Evolutionary conservation across 2,329 filamentous ascomycete genomes (phyloP).

Genomic region (Alternaria rosae): DNA sequence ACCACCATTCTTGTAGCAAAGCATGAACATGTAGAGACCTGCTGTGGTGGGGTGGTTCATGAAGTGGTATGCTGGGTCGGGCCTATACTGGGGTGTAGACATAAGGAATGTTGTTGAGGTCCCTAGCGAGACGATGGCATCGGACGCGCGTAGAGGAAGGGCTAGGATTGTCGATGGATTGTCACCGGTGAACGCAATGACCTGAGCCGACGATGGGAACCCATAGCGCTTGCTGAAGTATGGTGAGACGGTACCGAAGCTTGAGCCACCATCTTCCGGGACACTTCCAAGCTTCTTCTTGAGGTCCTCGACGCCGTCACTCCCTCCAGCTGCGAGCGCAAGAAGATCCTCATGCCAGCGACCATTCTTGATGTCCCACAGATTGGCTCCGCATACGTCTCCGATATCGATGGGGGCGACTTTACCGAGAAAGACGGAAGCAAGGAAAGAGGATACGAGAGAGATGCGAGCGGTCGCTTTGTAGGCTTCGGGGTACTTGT

Average conservation of each 20-base stretch:
- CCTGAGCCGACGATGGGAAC: conserved; percentile 75
- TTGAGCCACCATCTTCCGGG: conserved; percentile 78
- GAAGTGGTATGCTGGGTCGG: conserved; percentile 92
- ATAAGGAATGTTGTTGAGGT: conserved; percentile 98
- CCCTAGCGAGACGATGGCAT: conserved; percentile 93
- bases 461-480: conserved; percentile 82
- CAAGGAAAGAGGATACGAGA: conserved; percentile 93
- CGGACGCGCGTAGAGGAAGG: conserved; percentile 82
- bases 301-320: conserved; percentile 68
- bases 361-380: conserved; percentile 85
- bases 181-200: conserved; percentile 91
- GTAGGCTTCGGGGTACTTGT: conserved; percentile 82
- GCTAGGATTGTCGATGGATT: conserved; percentile 96
- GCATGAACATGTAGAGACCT: conserved; percentile 99
- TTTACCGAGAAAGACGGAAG: conserved; percentile 83
- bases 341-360: conserved; percentile 79
- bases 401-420: conserved; percentile 91
- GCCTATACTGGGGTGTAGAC: conserved; percentile 90
- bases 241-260: conserved; percentile 74
- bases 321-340: conserved; percentile 71
- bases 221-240: conserved; percentile 85
- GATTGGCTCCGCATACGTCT: conserved; percentile 95
- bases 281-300: conserved; percentile 82
- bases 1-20: conserved; percentile 98
- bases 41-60: conserved; percentile 95